Conservation (phyloP, 2,329 filamentous ascomycete genomes). For the Fusarium keratoplasticum region DNA sequence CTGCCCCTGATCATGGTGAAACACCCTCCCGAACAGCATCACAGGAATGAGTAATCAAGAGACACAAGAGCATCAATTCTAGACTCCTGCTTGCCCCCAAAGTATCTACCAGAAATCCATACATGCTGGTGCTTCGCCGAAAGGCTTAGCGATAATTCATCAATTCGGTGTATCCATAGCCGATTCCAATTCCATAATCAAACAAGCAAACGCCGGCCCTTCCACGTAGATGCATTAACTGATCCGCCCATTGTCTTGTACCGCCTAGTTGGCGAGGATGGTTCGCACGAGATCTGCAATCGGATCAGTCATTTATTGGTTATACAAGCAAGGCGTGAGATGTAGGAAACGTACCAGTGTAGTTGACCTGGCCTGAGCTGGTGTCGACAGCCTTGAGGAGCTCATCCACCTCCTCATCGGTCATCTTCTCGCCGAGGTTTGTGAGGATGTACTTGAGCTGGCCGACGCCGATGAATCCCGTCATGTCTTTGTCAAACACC, state of each 20-base stretch:
- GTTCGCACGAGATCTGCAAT: slow-evolving; percentile 81
- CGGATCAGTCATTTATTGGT: background rate
- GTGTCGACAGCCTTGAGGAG: slow-evolving; percentile 98
- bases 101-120: slow-evolving; percentile 46
- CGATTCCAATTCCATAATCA: slow-evolving; percentile 45
- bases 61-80: slow-evolving; percentile 36
- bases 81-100: slow-evolving; percentile 34
- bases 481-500: slow-evolving; percentile 99
- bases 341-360: slow-evolving; percentile 73
- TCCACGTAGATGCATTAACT: slow-evolving; percentile 49
- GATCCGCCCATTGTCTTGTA: slow-evolving; percentile 29
- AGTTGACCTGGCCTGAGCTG: slow-evolving; percentile 96
- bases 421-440: slow-evolving; percentile 99
- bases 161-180: slow-evolving; percentile 39
- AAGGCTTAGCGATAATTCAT: slow-evolving; percentile 42
- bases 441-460: slow-evolving; percentile 98
- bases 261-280: slow-evolving; percentile 81
- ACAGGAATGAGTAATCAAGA: slow-evolving; percentile 16
- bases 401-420: slow-evolving; percentile 98
- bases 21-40: background rate
- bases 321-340: background rate
- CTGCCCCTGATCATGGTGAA: background rate
- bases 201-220: slow-evolving; percentile 48
- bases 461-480: slow-evolving; percentile 95
- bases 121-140: slow-evolving; percentile 35